phyloP scores from a whole-genome alignment of 2,329 filamentous ascomycete species.

The Blumeria graminis region DNA sequence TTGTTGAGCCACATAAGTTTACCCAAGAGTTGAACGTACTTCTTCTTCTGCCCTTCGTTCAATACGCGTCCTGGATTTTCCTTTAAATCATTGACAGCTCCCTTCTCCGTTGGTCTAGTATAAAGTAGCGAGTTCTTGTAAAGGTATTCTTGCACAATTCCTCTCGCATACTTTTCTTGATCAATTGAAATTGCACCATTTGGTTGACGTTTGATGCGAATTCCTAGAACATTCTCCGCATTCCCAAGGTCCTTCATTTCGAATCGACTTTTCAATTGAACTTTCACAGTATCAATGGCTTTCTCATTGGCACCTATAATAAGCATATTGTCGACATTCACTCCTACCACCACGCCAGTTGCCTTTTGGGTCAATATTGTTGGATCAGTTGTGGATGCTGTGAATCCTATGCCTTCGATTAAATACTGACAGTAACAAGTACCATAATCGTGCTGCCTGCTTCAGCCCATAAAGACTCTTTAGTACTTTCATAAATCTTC shows the following conservation, averaged over 20 bases:
- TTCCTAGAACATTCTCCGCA: background rate
- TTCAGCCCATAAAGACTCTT: background rate
- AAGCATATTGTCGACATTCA: background rate
- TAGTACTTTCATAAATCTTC: background rate
- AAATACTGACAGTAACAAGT: background rate
- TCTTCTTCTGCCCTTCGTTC: too few species aligned
- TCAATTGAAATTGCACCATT: background rate
- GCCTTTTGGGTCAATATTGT: background rate
- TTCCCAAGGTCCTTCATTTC: background rate
- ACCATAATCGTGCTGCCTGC: background rate
- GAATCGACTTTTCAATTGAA: background rate
- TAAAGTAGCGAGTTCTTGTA: background rate
- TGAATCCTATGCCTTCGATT: background rate
- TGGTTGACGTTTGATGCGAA: background rate
- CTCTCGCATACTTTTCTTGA: background rate
- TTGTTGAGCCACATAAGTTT: background rate
- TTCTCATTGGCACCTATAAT: background rate
- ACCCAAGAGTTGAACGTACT: background rate
- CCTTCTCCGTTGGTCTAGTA: background rate
- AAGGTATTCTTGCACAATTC: background rate
- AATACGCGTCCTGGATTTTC: too few species aligned
- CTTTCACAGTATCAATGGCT: background rate
- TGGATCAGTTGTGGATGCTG: background rate
- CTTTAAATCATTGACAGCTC: background rate
- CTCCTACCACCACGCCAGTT: background rate